Evolutionary conservation across 345 rosid species (phyloP).

Genomic region (Euphorbia tirucalli): DNA sequence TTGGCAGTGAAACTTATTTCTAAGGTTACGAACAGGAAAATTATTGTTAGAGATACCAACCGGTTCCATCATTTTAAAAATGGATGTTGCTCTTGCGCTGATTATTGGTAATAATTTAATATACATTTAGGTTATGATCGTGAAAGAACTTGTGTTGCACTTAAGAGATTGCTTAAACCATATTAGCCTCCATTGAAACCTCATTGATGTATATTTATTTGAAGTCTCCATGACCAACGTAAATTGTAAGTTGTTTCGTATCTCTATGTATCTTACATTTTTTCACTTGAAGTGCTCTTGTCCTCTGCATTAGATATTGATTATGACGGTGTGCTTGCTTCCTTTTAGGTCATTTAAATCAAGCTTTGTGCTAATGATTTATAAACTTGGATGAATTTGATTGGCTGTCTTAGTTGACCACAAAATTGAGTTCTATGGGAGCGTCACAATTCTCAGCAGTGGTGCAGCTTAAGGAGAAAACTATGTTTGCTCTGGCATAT

Average conservation of each 20-base stretch:
- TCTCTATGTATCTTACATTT: neutral
- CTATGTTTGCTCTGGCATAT: neutral
- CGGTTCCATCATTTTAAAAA: slow-evolving; percentile 75
- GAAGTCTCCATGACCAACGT: neutral
- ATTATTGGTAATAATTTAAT: slow-evolving; percentile 48
- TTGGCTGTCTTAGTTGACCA: neutral
- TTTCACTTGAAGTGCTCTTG: neutral
- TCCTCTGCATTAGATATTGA: neutral
- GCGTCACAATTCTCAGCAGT: neutral
- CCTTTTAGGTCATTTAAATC: slow-evolving; percentile 2
- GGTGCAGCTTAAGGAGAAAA: neutral
- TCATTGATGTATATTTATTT: neutral
- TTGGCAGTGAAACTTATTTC: slow-evolving; percentile 73
- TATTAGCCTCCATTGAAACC: neutral
- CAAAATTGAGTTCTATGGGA: neutral
- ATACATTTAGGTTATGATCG: neutral
- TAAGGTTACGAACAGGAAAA: slow-evolving; percentile 45
- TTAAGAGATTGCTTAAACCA: neutral
- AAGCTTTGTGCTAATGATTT: neutral
- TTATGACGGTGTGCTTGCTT: neutral
- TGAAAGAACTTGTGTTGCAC: too few species aligned
- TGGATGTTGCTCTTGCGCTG: slow-evolving; percentile 71
- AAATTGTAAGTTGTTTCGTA: neutral
- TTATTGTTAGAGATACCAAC: slow-evolving; percentile 73
- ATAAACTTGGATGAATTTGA: neutral